Percentiles rank a stretch among this genome's conserved stretches.
Evolutionary conservation across 768 basidiomycete genomes (phyloP).

Genomic region (Lactarius hatsudake): DNA sequence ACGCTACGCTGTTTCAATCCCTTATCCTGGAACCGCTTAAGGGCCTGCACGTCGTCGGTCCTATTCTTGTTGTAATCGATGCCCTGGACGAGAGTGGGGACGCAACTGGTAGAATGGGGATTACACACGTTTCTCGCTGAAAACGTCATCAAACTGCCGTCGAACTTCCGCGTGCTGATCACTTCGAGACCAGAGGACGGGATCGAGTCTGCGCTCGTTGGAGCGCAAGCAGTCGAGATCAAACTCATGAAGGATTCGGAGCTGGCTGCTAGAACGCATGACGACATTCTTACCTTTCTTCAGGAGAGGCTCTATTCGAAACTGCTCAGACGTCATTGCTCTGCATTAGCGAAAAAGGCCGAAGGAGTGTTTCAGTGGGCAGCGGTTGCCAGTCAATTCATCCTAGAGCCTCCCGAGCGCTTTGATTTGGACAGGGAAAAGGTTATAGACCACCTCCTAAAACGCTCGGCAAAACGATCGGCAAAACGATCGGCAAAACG

Average conservation of each 20-base stretch:
- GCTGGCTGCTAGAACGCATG: neutral
- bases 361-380: conserved; percentile 1
- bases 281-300: neutral
- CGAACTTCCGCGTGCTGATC: neutral
- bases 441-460: neutral
- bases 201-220: neutral
- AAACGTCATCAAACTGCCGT: neutral
- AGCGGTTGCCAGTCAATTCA: neutral
- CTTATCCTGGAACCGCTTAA: neutral
- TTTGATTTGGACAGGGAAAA: too few relatives aligned
- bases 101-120: neutral
- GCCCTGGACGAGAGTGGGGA: conserved; percentile 1
- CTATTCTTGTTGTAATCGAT: neutral
- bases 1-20: neutral
- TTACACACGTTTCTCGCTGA: conserved; percentile 1
- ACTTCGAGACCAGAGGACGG: neutral
- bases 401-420: neutral
- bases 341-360: neutral
- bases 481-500: too few relatives aligned
- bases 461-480: too few relatives aligned
- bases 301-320: neutral
- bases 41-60: neutral
- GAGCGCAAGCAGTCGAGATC: neutral
- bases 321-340: neutral
- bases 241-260: neutral